Evolutionary conservation across 2,329 filamentous ascomycete species (phyloP).

Genomic region (Fonsecaea pugnacius): DNA sequence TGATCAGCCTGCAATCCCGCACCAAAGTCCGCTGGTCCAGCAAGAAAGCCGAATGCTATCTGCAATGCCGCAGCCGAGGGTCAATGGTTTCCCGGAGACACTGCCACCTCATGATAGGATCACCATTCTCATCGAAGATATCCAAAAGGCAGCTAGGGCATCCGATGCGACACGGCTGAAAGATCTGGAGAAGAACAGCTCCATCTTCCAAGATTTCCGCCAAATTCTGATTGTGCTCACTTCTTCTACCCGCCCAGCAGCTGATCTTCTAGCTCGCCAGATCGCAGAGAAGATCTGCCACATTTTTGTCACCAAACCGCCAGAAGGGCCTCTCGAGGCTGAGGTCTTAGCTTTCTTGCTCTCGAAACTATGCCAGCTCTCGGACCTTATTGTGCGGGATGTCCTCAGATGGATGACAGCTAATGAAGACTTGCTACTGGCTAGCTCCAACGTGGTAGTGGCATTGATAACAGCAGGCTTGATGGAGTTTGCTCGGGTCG

Average conservation of each 20-base stretch:
- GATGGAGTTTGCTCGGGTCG: conserved; percentile 67
- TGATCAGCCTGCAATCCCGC: conserved; percentile 64
- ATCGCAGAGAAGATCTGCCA: conserved; percentile 62
- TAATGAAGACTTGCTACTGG: conserved; percentile 63
- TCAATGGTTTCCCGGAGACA: conserved; percentile 65
- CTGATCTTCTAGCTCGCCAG: conserved; percentile 60
- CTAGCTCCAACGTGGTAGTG: conserved; percentile 65
- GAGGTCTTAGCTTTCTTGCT: conserved; percentile 67
- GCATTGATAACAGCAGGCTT: conserved; percentile 64
- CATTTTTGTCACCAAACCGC: conserved; percentile 59
- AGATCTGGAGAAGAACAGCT: conserved; percentile 59
- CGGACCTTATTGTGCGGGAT: conserved; percentile 49
- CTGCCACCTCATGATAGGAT: conserved; percentile 59
- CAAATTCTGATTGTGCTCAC: conserved; percentile 61
- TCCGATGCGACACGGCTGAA: conserved; percentile 62
- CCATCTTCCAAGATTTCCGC: conserved; percentile 63
- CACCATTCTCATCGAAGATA: conserved; percentile 59
- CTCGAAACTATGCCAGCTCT: conserved; percentile 62
- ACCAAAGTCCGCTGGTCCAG: conserved; percentile 59
- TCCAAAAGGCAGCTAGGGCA: conserved; percentile 61
- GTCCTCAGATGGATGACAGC: conserved; percentile 56
- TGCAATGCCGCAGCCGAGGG: conserved; percentile 48
- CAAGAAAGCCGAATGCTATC: conserved; percentile 49
- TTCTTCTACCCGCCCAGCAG: conserved; percentile 51
- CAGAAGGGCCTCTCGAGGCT: conserved; percentile 60